Evolutionary conservation across 345 rosid species (phyloP), one percentile per base, ranked within the genome.

Genomic region (Carallia pectinifolia): DNA sequence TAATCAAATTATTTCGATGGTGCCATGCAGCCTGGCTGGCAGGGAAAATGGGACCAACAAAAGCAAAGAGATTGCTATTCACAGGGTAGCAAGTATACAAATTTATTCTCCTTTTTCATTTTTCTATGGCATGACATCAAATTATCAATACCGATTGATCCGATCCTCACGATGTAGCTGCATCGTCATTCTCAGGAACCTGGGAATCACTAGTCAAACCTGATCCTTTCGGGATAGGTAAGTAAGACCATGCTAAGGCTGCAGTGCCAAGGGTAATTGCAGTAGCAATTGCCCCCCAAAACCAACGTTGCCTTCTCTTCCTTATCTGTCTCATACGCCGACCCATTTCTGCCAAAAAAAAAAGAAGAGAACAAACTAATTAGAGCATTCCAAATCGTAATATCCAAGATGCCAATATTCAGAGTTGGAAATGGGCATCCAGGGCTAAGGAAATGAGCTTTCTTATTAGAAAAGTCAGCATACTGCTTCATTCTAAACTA

Each of bases 221-320:
- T 44, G 92, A 85, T 60, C 81, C 87, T 44, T 80, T 74, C 7
- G 78, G 72, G 1, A 86, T 1, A 68, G 90, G 89, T 58, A 85
- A 72, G 69, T 86, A 90, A 5, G 94, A 80, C 91, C 97, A 90
- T 63, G 87, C 91, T 75, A 92, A 81, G 47, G 90, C 90, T 62
- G 88, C 88, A 61, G 85, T 77, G 56, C 99, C 96, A 5, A 94
- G 67, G 12, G 92, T 78, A 31, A 92, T 73, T 34, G 79, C 85
- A 39, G 81, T 82, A 63, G 88, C 91, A 71, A 90, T 81, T 17
- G 97, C 87, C 50, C 88, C 89, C 97, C 97, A 91, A 38, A 90
- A 71, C 96, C 95, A 91, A 55, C 79, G 76, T 67, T 77, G 91
- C 74, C 80, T 84, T 73, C 86, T 77, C 77, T 86, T 88, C 80